Percentiles rank a stretch among this genome's conserved stretches.
Evolutionary conservation across 2,329 filamentous ascomycete genomes (phyloP).

Genomic region (Zymoseptoria tritici): DNA sequence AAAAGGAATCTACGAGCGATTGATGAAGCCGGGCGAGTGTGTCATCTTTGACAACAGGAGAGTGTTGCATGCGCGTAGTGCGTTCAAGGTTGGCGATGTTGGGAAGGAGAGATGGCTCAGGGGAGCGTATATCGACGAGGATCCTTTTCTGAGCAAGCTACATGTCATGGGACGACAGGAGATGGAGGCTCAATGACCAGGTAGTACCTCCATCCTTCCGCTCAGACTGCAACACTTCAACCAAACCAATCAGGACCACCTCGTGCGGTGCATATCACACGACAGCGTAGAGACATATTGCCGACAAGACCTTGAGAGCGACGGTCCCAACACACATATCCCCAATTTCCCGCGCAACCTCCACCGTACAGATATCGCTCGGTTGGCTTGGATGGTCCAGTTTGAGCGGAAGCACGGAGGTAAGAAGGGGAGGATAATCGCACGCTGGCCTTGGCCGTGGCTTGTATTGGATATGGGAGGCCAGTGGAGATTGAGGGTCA

Average conservation of each 20-base stretch:
- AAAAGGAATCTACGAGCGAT: conserved; percentile 58
- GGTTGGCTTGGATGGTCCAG: too few relatives aligned
- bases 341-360: too few relatives aligned
- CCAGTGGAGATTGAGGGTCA: too few relatives aligned
- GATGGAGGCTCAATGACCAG: neutral
- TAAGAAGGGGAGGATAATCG: neutral
- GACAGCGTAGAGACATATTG: too few relatives aligned
- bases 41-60: conserved; percentile 88
- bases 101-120: conserved; percentile 67
- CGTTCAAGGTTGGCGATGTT: conserved; percentile 61
- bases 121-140: conserved; percentile 71
- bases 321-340: too few relatives aligned
- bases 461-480: neutral
- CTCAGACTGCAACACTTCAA: too few relatives aligned
- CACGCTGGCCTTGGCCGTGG: neutral
- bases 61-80: conserved; percentile 72
- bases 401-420: too few relatives aligned
- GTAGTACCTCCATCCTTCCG: too few relatives aligned
- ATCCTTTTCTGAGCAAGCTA: conserved; percentile 47
- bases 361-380: too few relatives aligned
- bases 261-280: too few relatives aligned
- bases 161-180: conserved; percentile 14
- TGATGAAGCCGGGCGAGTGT: conserved; percentile 73
- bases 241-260: too few relatives aligned
- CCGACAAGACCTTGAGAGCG: too few relatives aligned